phyloP scores from a whole-genome alignment of 2,329 filamentous ascomycete genomes.

The Fusarium protoensiforme region DNA sequence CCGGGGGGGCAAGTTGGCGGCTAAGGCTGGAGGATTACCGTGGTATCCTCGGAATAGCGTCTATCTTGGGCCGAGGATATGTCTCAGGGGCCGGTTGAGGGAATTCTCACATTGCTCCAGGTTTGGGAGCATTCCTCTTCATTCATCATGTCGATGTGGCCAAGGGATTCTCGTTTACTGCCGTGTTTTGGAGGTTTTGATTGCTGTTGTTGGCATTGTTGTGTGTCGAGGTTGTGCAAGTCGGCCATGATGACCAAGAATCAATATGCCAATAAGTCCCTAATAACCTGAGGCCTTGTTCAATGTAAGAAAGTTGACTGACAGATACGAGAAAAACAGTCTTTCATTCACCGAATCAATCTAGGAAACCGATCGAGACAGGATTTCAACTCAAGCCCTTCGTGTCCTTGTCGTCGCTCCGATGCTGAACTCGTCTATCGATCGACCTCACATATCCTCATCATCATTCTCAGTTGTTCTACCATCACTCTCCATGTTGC shows the following conservation, averaged over 20 bases:
- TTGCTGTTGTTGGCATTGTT: neutral
- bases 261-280: neutral
- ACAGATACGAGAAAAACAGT: neutral
- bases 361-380: neutral
- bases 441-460: neutral
- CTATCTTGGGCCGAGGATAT: slow-evolving; percentile 11
- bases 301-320: neutral
- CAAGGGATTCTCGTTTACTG: neutral
- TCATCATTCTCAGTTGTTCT: neutral
- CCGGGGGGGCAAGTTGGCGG: neutral
- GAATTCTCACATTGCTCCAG: neutral
- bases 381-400: neutral
- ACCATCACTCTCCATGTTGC: neutral
- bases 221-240: neutral
- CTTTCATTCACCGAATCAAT: neutral
- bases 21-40: neutral
- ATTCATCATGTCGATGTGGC: neutral
- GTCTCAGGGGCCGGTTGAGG: neutral
- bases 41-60: slow-evolving; percentile 6
- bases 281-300: neutral
- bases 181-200: neutral
- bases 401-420: neutral
- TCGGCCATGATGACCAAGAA: neutral
- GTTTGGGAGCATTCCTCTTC: neutral
- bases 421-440: neutral